Evolutionary conservation across 2,329 filamentous ascomycete genomes (phyloP).

Genomic region (Pseudohalonectria lignicola): DNA sequence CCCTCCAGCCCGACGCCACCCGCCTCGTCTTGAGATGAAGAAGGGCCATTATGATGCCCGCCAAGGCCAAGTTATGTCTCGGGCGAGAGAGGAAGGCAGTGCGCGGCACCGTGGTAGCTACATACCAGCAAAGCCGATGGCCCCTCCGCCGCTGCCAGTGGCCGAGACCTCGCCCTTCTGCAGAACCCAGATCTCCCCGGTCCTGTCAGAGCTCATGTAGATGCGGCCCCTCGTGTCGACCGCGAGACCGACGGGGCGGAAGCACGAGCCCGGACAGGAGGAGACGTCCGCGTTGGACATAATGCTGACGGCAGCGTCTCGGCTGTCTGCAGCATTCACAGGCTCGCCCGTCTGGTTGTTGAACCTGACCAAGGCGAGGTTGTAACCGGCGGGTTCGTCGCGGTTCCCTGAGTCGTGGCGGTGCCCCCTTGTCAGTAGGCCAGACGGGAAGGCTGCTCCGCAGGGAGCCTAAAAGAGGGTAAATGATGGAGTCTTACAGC

Average conservation of each 20-base stretch:
- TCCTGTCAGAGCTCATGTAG: constrained; percentile 51
- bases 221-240: constrained; percentile 40
- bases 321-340: constrained; percentile 26
- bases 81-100: too few species aligned
- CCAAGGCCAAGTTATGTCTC: too few species aligned
- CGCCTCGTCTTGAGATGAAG: too few species aligned
- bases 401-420: constrained; percentile 20
- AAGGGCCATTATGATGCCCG: too few species aligned
- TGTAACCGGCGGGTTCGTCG: constrained; percentile 32
- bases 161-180: constrained; percentile 12
- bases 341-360: constrained; percentile 31
- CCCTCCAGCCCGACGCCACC: too few species aligned
- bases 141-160: constrained; percentile 4
- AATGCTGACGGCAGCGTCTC: constrained; percentile 36
- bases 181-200: constrained; percentile 55
- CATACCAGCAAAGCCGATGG: not conserved
- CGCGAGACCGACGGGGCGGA: constrained; percentile 51
- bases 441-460: not conserved
- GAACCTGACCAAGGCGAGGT: constrained; percentile 29
- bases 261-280: constrained; percentile 44
- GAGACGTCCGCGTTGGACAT: constrained; percentile 41
- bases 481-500: constrained; percentile 37
- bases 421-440: too few species aligned
- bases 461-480: constrained; percentile 5
- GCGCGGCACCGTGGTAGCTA: too few species aligned